A percentile compares a stretch with the other conserved stretches of the same genome.
phyloP scores from a whole-genome alignment of 495 filamentous ascomycete species.

The Podospora pseudoanserina region DNA sequence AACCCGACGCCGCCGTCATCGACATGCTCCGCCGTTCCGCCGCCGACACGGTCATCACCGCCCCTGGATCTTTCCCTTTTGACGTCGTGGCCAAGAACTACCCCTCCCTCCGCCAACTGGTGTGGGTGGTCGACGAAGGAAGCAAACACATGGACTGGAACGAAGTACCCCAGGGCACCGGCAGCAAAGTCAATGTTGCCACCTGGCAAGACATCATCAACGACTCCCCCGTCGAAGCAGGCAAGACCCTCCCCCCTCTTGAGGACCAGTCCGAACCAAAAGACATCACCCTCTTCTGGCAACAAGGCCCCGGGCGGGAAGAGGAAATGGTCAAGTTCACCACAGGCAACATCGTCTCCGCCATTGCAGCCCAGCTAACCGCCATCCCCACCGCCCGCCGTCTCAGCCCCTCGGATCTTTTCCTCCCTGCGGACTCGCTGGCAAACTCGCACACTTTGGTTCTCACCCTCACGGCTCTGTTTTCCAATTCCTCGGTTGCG shows the following conservation, averaged over 20 bases:
- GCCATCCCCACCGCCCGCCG: constrained; percentile 70
- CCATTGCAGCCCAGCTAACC: constrained; percentile 70
- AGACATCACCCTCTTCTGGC: constrained; percentile 61
- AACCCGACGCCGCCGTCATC: constrained; percentile 60
- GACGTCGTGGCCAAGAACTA: constrained; percentile 64
- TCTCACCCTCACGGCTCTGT: constrained; percentile 78
- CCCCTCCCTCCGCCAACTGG: constrained; percentile 66
- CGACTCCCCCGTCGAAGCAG: constrained; percentile 50
- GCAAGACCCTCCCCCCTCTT: constrained; percentile 42
- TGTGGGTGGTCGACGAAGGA: constrained; percentile 91
- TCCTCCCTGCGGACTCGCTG: constrained; percentile 84
- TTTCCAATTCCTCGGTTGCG: constrained; percentile 77
- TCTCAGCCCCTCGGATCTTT: constrained; percentile 68
- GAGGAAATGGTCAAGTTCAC: constrained; percentile 75
- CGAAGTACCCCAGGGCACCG: constrained; percentile 70
- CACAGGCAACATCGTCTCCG: constrained; percentile 75
- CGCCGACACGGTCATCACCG: constrained; percentile 78
- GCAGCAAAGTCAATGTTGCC: constrained; percentile 66
- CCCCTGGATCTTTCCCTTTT: constrained; percentile 83
- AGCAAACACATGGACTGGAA: constrained; percentile 90
- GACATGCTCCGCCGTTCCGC: constrained; percentile 64
- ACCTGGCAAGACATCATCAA: constrained; percentile 85
- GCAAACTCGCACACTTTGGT: constrained; percentile 73
- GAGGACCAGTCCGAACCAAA: constrained; percentile 47
- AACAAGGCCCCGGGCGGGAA: constrained; percentile 43